Base-by-base conservation (phyloP, 2,329 filamentous ascomycete genomes). In the Sporothrix pseudoabietina region DNA sequence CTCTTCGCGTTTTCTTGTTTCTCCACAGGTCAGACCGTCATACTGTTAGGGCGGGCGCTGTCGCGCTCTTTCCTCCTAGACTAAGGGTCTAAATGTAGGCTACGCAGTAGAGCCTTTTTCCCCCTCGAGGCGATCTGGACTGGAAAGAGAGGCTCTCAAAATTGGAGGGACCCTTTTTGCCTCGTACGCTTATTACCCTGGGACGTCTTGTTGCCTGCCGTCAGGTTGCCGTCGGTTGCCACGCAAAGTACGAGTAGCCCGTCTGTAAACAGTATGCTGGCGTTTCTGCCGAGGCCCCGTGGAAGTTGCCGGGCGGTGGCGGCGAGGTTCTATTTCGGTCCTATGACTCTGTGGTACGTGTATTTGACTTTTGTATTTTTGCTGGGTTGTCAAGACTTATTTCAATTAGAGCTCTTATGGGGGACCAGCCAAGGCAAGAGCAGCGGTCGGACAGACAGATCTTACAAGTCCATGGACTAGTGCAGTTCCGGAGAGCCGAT, bases 1-100 rank as follows among this genome's bases (percentile, higher is more conserved):
- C 32, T 19, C 26, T 26, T 26, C 26, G 26, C 26, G 26, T 41
- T 14, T 61, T 35, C 8, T 35, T n/a, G n/a, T 47, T 69, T 55
- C 49, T 69, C 66, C 66, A 44, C 52, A 32, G 69, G 7, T n/a
- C n/a, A 26, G 26, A 26, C 26, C 26, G 26, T 26, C 19, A 61
- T 54, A 41, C 63, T 19, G 63, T 6, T 47, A 49, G 39, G 22
- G 22, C 41, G 26, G 39, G 22, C 41, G 39, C 61, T 63, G 44
- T 26, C 19, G 8, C 61, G 69, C 63, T 49, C 65, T n/a, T 52
- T 54, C 26, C 22, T 59, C 71, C 49, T 39, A 6, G 57, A 19
- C 61, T n/a, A n/a, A n/a, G n/a, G 72, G 72, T 73, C 68, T 71
- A 26, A 26, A 26, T 26, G 26, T 26, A 68, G 68, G 52, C 68